These are phyloP conservation scores for Pestalotiopsis sp. DNA, from an alignment of 2,329 filamentous ascomycete species.

Conservation along the genomic window DNA sequence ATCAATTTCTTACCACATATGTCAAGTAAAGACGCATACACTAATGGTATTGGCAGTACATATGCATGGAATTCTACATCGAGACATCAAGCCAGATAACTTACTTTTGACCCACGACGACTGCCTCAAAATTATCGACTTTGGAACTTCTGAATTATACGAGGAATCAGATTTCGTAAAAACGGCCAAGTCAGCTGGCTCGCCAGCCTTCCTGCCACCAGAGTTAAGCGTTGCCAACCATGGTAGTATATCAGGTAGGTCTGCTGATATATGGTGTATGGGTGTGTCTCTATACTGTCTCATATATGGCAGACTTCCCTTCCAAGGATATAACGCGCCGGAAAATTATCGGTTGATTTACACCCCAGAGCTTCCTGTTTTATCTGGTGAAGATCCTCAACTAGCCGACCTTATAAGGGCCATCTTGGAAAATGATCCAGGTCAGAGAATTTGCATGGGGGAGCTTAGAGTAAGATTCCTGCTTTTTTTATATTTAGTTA, in stretches of 20 bases:
- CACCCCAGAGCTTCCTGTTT: conserved; percentile 66
- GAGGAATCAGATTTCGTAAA: conserved; percentile 83
- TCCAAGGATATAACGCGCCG: conserved; percentile 76
- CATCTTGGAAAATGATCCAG: conserved; percentile 83
- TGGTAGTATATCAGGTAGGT: conserved; percentile 83
- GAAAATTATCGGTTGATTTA: conserved; percentile 91
- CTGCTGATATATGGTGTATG: conserved; percentile 98
- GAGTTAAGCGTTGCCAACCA: conserved; percentile 89
- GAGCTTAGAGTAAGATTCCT: conserved; percentile 71
- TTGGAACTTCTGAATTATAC: conserved; percentile 99
- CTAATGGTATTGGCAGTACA: conserved; percentile 63
- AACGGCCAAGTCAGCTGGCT: conserved; percentile 90
- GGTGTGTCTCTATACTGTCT: conserved; percentile 93
- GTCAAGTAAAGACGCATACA: neutral
- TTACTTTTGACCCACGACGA: conserved; percentile 87
- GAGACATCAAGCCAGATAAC: conserved; percentile 98
- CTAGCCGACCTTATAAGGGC: conserved; percentile 75
- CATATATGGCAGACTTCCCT: conserved; percentile 85
- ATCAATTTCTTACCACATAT: conserved; percentile 5
- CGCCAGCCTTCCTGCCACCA: conserved; percentile 90
- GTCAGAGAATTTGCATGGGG: conserved; percentile 79
- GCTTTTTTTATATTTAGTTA: neutral
- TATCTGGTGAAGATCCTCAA: conserved; percentile 63
- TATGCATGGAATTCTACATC: conserved; percentile 92
- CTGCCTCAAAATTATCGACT: conserved; percentile 95